These are phyloP conservation scores for Monsonia emarginata DNA, from an alignment of 441 rosid genomes.

Conservation along the genomic window DNA sequence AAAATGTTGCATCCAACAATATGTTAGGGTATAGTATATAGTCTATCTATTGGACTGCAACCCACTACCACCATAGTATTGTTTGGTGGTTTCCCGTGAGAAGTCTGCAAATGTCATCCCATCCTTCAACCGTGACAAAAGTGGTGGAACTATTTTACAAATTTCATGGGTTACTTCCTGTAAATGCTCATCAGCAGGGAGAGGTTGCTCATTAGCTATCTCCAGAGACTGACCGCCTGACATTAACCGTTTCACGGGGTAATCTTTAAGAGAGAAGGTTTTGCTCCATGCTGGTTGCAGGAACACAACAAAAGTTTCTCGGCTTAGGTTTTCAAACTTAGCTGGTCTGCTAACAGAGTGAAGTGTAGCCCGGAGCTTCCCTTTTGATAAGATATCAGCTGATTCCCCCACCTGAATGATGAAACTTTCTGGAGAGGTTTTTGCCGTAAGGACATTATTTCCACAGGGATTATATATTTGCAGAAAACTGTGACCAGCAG, in stretches of 20 bases:
- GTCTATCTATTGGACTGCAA: slow-evolving; percentile 50
- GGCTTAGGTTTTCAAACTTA: slow-evolving; percentile 44
- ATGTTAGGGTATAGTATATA: background rate
- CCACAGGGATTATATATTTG: slow-evolving; percentile 46
- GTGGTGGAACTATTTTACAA: slow-evolving; percentile 51
- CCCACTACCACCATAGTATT: slow-evolving; percentile 74
- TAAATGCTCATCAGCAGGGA: slow-evolving; percentile 18
- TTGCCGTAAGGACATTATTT: slow-evolving; percentile 44
- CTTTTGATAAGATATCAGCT: slow-evolving; percentile 63
- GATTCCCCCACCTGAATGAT: slow-evolving; percentile 81
- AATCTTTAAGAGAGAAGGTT: slow-evolving; percentile 41
- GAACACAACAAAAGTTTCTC: slow-evolving; percentile 76
- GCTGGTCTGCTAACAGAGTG: slow-evolving; percentile 63
- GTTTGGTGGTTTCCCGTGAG: slow-evolving; percentile 68
- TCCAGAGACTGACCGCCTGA: slow-evolving; percentile 19
- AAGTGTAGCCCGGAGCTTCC: slow-evolving; percentile 66
- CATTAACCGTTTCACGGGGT: slow-evolving; percentile 22
- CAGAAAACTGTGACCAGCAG: slow-evolving; percentile 40
- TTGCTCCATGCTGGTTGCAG: slow-evolving; percentile 81
- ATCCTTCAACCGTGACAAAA: slow-evolving; percentile 57
- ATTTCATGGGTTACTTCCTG: slow-evolving; percentile 27
- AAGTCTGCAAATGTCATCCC: slow-evolving; percentile 89
- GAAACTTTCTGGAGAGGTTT: slow-evolving; percentile 61
- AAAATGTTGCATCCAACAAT: slow-evolving; percentile 10
- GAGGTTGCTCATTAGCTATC: slow-evolving; percentile 18